Conservation (phyloP, 1,284 basidiomycete genomes). For the Schizophyllum amplum region DNA sequence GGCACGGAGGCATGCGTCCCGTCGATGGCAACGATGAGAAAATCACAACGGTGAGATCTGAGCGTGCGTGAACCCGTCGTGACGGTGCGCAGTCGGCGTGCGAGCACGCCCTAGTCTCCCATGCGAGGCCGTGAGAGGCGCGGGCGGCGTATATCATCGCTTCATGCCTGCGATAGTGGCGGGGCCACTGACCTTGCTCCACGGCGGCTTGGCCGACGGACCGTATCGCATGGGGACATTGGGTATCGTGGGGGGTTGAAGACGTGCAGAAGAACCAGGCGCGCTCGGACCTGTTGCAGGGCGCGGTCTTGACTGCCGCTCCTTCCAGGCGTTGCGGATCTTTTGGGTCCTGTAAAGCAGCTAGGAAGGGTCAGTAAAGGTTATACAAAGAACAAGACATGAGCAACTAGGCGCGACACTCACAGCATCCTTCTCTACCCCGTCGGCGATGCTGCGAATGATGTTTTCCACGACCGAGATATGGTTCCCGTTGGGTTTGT, state of each 20-base stretch:
- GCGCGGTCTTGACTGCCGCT: conserved; percentile 28
- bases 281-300: conserved; percentile 21
- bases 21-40: too few species aligned
- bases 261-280: conserved; percentile 12
- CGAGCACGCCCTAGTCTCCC: too few species aligned
- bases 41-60: too few species aligned
- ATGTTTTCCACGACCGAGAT: conserved; percentile 77
- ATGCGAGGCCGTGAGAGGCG: background rate
- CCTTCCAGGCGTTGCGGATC: conserved; percentile 67
- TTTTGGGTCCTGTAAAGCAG: conserved; percentile 50
- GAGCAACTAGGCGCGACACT: conserved; percentile 17
- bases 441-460: conserved; percentile 82
- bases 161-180: conserved; percentile 52
- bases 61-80: background rate
- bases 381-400: conserved; percentile 3
- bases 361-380: conserved; percentile 26
- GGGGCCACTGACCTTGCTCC: conserved; percentile 70
- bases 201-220: conserved; percentile 49
- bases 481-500: conserved; percentile 89
- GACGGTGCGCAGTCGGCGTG: background rate
- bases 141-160: conserved; percentile 32
- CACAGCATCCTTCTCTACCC: conserved; percentile 80
- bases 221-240: conserved; percentile 48
- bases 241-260: conserved; percentile 15
- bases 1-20: too few species aligned